Percentiles rank a stretch among this genome's conserved stretches.
Evolutionary conservation across 139 green algal species (phyloP).

Genomic region (Nannochloris sp.): DNA sequence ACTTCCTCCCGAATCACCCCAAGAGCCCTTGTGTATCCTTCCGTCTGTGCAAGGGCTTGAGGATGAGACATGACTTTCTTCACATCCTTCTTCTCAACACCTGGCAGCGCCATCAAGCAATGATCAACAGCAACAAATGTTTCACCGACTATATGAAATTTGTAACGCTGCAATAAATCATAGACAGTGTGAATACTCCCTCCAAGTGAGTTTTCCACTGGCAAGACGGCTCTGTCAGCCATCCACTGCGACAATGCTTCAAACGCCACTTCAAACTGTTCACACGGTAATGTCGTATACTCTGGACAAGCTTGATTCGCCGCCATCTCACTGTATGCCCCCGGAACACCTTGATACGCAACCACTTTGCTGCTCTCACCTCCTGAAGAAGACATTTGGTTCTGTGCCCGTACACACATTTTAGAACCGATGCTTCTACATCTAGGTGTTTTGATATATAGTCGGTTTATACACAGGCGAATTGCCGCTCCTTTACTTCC

Average conservation of each 20-base stretch:
- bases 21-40: slow-evolving; percentile 60
- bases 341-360: slow-evolving; percentile 83
- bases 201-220: slow-evolving; percentile 76
- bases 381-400: background rate
- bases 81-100: slow-evolving; percentile 63
- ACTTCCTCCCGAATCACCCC: slow-evolving; percentile 67
- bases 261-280: slow-evolving; percentile 94
- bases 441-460: too few relatives aligned
- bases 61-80: slow-evolving; percentile 81
- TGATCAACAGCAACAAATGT: slow-evolving; percentile 76
- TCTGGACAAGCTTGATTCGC: slow-evolving; percentile 69
- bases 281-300: slow-evolving; percentile 74
- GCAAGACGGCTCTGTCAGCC: slow-evolving; percentile 63
- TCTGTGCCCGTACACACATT: background rate
- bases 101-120: slow-evolving; percentile 89
- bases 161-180: slow-evolving; percentile 79
- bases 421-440: background rate
- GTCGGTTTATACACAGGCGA: too few relatives aligned
- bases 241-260: slow-evolving; percentile 60
- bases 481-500: too few relatives aligned
- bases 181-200: slow-evolving; percentile 80
- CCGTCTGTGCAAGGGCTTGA: slow-evolving; percentile 69
- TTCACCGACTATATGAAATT: slow-evolving; percentile 86
- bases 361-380: slow-evolving; percentile 14
- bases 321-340: slow-evolving; percentile 90